Percentiles rank a stretch among this genome's conserved stretches.
Evolutionary conservation across 2,329 filamentous ascomycete genomes (phyloP).

Genomic region (Ophiostoma sp.): DNA sequence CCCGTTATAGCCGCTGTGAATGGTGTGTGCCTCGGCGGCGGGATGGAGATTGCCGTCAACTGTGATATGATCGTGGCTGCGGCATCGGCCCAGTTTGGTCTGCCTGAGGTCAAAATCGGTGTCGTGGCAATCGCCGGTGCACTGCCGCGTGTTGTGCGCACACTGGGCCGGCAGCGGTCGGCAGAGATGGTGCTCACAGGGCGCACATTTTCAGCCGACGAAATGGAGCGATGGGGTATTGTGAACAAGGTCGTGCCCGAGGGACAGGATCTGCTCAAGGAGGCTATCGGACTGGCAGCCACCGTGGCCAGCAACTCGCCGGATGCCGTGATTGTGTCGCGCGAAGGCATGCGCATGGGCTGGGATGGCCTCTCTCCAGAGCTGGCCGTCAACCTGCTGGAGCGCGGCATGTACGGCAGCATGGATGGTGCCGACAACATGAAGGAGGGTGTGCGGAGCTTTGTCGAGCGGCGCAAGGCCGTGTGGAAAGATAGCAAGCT

Average conservation of each 20-base stretch:
- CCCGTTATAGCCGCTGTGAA: constrained; percentile 73
- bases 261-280: constrained; percentile 45
- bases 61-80: constrained; percentile 65
- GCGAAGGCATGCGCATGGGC: constrained; percentile 64
- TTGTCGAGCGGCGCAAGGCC: constrained; percentile 69
- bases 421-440: constrained; percentile 67
- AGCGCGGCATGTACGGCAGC: constrained; percentile 52
- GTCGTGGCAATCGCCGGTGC: constrained; percentile 68
- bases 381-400: constrained; percentile 53
- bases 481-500: constrained; percentile 61
- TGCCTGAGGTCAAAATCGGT: constrained; percentile 67
- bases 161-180: constrained; percentile 63
- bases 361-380: constrained; percentile 66
- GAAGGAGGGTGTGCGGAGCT: constrained; percentile 66
- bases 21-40: constrained; percentile 68
- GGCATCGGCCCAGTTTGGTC: constrained; percentile 53
- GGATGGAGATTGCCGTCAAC: constrained; percentile 71
- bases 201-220: constrained; percentile 50
- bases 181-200: constrained; percentile 67
- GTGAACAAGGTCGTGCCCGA: constrained; percentile 52
- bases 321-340: constrained; percentile 68
- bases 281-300: constrained; percentile 57
- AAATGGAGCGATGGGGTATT: constrained; percentile 61
- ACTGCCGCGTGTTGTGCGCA: constrained; percentile 59
- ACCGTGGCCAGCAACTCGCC: constrained; percentile 63